phyloP scores from a whole-genome alignment of 1,284 basidiomycete genomes.

The Entoloma clypeatum region DNA sequence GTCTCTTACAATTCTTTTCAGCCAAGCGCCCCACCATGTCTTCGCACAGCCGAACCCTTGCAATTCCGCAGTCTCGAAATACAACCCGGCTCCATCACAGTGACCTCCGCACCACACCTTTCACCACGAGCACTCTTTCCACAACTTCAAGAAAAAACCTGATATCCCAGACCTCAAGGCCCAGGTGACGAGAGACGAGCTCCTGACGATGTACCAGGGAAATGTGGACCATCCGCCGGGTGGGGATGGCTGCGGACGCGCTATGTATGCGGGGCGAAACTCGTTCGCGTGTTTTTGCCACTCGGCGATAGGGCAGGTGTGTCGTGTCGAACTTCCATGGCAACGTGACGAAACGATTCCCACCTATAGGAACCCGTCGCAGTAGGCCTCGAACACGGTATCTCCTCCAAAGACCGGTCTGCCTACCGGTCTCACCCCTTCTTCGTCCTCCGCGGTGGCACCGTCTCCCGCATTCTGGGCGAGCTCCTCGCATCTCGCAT shows the following conservation, averaged over 20 bases:
- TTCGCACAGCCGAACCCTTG: too few species aligned
- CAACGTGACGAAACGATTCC: background rate
- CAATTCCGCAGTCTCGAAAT: too few species aligned
- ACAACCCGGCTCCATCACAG: too few species aligned
- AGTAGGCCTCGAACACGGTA: constrained; percentile 89
- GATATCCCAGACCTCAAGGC: constrained; percentile 81
- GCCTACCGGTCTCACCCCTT: constrained; percentile 98
- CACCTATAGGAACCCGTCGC: constrained; percentile 84
- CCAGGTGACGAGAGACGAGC: constrained; percentile 80
- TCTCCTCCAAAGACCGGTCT: constrained; percentile 83
- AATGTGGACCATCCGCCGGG: constrained; percentile 91
- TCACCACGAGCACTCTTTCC: constrained; percentile 92
- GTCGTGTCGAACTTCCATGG: constrained; percentile 12
- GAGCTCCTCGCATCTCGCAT: constrained; percentile 95
- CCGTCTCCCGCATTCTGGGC: constrained; percentile 86
- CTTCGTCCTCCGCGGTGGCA: constrained; percentile 91
- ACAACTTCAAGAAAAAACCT: constrained; percentile 72
- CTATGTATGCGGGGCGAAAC: constrained; percentile 91
- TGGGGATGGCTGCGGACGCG: constrained; percentile 96
- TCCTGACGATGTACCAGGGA: constrained; percentile 89
- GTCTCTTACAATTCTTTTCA: too few species aligned
- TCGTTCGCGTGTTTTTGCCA: constrained; percentile 98
- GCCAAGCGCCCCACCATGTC: too few species aligned
- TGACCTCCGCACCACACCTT: too few species aligned
- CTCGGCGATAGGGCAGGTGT: constrained; percentile 93